Base-by-base conservation (phyloP, 2,329 filamentous ascomycete species). In the Botrytis squamosa region DNA sequence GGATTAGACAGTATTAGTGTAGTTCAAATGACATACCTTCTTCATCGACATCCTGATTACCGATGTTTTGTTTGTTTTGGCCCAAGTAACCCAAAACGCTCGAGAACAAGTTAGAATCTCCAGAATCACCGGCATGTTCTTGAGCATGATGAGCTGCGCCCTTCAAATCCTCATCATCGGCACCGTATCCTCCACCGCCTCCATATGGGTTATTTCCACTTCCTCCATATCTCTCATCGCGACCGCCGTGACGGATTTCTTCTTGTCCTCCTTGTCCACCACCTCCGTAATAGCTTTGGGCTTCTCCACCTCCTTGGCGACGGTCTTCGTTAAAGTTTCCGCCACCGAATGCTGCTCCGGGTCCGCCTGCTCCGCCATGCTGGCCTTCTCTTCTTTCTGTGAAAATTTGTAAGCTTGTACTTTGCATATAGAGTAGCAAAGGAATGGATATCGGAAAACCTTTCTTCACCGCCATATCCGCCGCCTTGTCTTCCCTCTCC, bases 21-120 rank as follows among this genome's bases (percentile, higher is more conserved):
- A 29, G 52, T 59, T 60, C 6, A 16, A 22, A 71, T 40, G 20
- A 72, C 75, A 12, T 76, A 80, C 80, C 84, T 69, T 88, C 81
- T 81, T 92, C 89, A 77, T 92, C 87, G 29, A 92, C 80, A 49
- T 88, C 85, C 72, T 88, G 85, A 57, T 85, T 82, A 57, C 84
- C 80, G 55, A 87, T 81, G 33, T 83, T 81, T 40, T 85, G 83
- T 79, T 88, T 85, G 80, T 87, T 85, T 75, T 88, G 85, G 25
- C 83, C 81, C 2, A 92, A 83, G 81, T 87, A 84, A 70, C 85
- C 84, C 36, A 92, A 80, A 1, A 88, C 89, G 33, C 82, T 84
- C 75, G 83, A 85, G 84, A 92, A 92, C 60, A 92, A 60, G 76
- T 70, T 70, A 2, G 75, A 81, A 76, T 88, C 85, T 49, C 86